phyloP scores from a whole-genome alignment of 2,329 filamentous ascomycete genomes.

The Talaromyces sp. region DNA sequence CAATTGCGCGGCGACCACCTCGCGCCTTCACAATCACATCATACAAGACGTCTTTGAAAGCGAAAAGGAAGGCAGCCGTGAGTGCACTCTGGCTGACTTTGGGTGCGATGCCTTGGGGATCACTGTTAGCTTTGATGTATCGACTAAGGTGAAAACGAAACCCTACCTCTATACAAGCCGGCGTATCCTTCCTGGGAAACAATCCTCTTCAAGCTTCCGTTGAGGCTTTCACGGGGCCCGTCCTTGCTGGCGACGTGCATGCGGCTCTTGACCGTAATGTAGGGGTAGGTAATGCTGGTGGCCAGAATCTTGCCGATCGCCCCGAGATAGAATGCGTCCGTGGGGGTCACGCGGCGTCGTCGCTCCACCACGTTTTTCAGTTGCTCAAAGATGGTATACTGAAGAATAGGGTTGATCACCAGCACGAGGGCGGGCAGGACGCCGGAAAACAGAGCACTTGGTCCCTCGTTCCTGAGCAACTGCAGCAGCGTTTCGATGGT shows the following conservation, averaged over 20 bases:
- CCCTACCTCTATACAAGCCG: slow-evolving; percentile 84
- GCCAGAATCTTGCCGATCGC: slow-evolving; percentile 92
- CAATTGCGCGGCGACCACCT: slow-evolving; percentile 23
- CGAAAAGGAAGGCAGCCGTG: slow-evolving; percentile 92
- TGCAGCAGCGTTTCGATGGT: slow-evolving; percentile 78
- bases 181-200: slow-evolving; percentile 84
- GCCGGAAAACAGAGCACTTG: slow-evolving; percentile 79
- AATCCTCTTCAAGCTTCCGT: slow-evolving; percentile 71
- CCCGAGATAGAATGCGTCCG: slow-evolving; percentile 83
- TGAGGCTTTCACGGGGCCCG: slow-evolving; percentile 75
- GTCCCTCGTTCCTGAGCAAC: slow-evolving; percentile 79
- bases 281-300: slow-evolving; percentile 91
- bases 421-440: slow-evolving; percentile 89
- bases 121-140: not conserved
- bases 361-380: slow-evolving; percentile 87
- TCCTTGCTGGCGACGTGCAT: slow-evolving; percentile 85
- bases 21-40: slow-evolving; percentile 46
- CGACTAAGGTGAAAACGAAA: not conserved
- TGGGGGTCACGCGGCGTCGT: slow-evolving; percentile 70
- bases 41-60: slow-evolving; percentile 96
- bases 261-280: slow-evolving; percentile 97
- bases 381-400: slow-evolving; percentile 99
- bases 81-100: slow-evolving; percentile 97
- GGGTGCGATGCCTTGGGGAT: slow-evolving; percentile 71
- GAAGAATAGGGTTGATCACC: slow-evolving; percentile 96